phyloP scores from a whole-genome alignment of 2,329 filamentous ascomycete species.

The Colletotrichum aenigma region DNA sequence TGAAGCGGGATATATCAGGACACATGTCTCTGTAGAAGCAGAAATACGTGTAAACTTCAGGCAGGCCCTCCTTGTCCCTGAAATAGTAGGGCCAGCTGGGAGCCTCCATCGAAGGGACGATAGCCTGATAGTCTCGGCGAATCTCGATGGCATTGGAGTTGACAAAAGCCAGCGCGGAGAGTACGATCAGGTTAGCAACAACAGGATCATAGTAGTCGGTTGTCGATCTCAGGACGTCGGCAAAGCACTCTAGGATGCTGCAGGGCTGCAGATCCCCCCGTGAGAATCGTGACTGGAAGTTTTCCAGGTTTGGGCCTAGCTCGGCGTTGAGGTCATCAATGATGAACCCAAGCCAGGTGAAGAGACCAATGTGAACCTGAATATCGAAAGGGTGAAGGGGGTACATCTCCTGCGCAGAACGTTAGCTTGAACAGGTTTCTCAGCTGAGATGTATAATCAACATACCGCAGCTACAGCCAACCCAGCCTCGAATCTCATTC shows the following conservation, averaged over 20 bases:
- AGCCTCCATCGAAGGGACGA: constrained; percentile 22
- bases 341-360: constrained; percentile 32
- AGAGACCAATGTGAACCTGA: constrained; percentile 33
- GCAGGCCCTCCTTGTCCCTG: constrained; percentile 28
- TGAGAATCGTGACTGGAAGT: constrained; percentile 28
- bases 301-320: constrained; percentile 21
- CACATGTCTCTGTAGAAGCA: constrained; percentile 28
- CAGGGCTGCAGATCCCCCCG: constrained; percentile 22
- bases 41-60: constrained; percentile 30
- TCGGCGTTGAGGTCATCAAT: constrained; percentile 30
- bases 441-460: too few species aligned
- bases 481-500: constrained; percentile 5
- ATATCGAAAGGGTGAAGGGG: constrained; percentile 24
- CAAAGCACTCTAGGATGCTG: constrained; percentile 25
- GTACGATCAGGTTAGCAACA: constrained; percentile 29
- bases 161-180: constrained; percentile 30
- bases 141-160: constrained; percentile 29
- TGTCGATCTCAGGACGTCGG: constrained; percentile 22
- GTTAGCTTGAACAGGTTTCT: background rate
- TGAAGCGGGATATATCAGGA: constrained; percentile 28
- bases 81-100: constrained; percentile 30
- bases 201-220: constrained; percentile 28
- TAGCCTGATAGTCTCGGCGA: constrained; percentile 21
- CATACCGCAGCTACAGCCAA: background rate
- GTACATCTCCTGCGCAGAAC: constrained; percentile 19